Evolutionary conservation across 495 filamentous ascomycete species (phyloP), one percentile per base, ranked within the genome.

Genomic region (Penicillium bovifimosum): DNA sequence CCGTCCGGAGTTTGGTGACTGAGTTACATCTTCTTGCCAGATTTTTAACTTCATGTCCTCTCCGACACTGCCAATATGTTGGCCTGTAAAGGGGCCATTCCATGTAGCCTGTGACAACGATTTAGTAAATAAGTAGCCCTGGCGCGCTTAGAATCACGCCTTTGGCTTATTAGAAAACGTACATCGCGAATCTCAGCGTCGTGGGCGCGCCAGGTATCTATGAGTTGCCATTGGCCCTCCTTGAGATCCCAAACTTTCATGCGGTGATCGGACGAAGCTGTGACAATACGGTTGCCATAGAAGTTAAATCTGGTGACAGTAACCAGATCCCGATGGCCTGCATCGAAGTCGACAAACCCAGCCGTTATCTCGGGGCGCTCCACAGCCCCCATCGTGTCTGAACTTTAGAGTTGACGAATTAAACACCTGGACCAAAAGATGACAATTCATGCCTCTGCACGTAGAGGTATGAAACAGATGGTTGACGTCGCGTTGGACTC

Each of bases 161-260:
- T 13, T 35, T 36, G 14, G 28, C 47, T 43, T 39, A 14, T 38
- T 45, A 44, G 24, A 9, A 28, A 24, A 44, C 76, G 70, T 77
- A 91, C 90, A 78, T 95, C 88, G 55, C 87, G 77, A 52, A 99
- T 87, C 72, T 96, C 93, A 24, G 88, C 88, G 58, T 88, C 86
- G 64, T 99, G 93, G 11, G 89, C 95, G 49, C 82, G 82, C 90
- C 93, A 96, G 43, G 83, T 88, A 63, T 96, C 93, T 58, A 82
- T 85, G 36, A 91, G 69, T 34, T 81, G 79, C 90, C 90, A 96
- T 41, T 83, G 73, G 11, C 83, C 83, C 57, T 90, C 83, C 55
- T 84, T 82, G 54, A 91, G 80, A 36, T 95, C 90, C 80, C 90
- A 97, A 28, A 97, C 87, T 64, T 90, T 90, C 58, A 99, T 86